Evolutionary conservation across 805 yeast genomes (phyloP), one percentile per base, ranked within the genome.

Genomic region (Suhomyces vadensis): DNA sequence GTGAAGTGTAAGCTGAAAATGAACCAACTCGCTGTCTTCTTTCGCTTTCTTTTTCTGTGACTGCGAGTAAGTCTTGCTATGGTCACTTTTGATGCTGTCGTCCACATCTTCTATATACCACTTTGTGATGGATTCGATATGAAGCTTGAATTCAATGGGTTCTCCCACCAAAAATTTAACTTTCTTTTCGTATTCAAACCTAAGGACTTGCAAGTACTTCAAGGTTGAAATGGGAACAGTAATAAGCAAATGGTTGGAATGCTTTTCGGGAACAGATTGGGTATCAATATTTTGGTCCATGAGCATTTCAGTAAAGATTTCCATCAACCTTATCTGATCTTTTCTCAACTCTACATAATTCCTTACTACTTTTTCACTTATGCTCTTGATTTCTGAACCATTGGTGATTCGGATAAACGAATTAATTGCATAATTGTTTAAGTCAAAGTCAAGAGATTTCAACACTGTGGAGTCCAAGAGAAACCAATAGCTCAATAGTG

Each of bases 221-320:
- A 82, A 73, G 3, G 69, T 61, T 0, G 94, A 92, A 16, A 85
- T 67, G 0, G 83, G 75, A 5, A 86, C 92, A 2, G 75, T 68
- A 39, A 87, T 81, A 23, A 53, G 48, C 29, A 82, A 60, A 29
- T 60, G 59, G n/a, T 37, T 39, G 7, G 17, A 8, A 6, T 20
- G 21, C 10, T 24, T 26, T 7, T 21, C n/a, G 10, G 9, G 16
- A 4, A 17, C 21, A 11, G 21, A 14, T n/a, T 33, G 23, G n/a
- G 27, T 11, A 6, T 26, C 35, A 4, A 46, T 19, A 5, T 39
- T 40, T 7, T 33, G 38, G 9, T 35, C 22, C 20, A 21, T 10
- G 2, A 46, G 42, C 3, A 49, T 27, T 14, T 33, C 33, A 2
- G 27, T 31, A n/a, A 49, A 35, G 7, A 46, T 22, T 11, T 35